These are phyloP conservation scores for Chimonanthus praecox DNA, from an alignment of 164 flowering plant genomes.

Conservation along the genomic window DNA sequence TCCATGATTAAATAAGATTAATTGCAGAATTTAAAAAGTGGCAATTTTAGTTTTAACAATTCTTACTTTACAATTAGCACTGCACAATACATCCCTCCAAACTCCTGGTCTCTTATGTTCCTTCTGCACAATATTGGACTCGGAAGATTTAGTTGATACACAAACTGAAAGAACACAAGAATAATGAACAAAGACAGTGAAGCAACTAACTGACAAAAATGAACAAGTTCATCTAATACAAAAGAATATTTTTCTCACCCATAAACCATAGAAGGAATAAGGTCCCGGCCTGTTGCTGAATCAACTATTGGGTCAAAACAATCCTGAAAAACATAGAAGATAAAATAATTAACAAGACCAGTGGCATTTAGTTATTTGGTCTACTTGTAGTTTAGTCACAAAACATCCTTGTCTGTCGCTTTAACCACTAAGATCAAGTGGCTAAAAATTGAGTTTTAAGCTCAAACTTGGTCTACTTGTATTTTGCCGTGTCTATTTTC, in stretches of 20 bases:
- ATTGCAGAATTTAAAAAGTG: background rate
- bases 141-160: background rate
- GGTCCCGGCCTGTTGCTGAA: conserved; percentile 42
- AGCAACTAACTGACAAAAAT: background rate
- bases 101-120: conserved; percentile 50
- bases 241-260: conserved; percentile 49
- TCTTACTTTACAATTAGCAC: conserved; percentile 72
- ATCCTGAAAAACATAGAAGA: conserved; percentile 24
- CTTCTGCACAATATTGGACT: conserved; percentile 34
- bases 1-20: background rate
- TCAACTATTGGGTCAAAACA: conserved; percentile 75
- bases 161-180: background rate
- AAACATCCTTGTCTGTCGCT: no score
- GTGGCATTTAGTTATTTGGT: background rate
- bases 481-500: no score
- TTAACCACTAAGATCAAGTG: no score
- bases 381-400: no score
- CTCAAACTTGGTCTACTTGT: no score
- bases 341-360: background rate
- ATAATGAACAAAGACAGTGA: background rate
- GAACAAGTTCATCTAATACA: background rate
- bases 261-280: conserved; percentile 79
- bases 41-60: background rate
- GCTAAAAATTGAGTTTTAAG: no score
- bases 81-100: conserved; percentile 84